Percentiles rank a stretch among this genome's conserved stretches.
phyloP scores from a whole-genome alignment of 768 basidiomycete species.

The Boletus bicolor region DNA sequence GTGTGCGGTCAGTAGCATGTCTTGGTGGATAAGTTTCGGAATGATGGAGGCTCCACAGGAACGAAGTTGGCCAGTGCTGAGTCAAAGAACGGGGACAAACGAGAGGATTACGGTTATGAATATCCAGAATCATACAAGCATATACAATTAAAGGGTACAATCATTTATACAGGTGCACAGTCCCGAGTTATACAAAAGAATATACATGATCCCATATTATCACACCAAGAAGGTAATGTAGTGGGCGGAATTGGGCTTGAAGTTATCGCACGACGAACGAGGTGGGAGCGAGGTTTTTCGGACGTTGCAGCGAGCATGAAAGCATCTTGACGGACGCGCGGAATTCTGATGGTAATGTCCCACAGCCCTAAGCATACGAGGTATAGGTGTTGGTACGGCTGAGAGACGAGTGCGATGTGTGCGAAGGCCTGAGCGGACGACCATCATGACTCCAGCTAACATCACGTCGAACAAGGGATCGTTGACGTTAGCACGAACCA shows the following conservation, averaged over 20 bases:
- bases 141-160: conserved; percentile 19
- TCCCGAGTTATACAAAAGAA: conserved; percentile 29
- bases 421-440: conserved; percentile 17
- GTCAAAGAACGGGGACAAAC: neutral
- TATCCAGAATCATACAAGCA: conserved; percentile 11
- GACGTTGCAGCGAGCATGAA: conserved; percentile 11
- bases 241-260: conserved; percentile 5
- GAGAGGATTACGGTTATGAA: neutral
- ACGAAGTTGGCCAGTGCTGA: neutral
- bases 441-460: conserved; percentile 31
- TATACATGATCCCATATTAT: conserved; percentile 32
- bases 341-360: conserved; percentile 2
- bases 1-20: neutral
- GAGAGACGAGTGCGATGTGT: conserved; percentile 12
- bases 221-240: conserved; percentile 19
- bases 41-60: neutral
- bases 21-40: neutral
- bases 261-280: conserved; percentile 20
- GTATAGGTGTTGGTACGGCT: conserved; percentile 17
- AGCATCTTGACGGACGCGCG: conserved; percentile 16
- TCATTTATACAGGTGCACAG: conserved; percentile 22
- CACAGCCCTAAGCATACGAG: conserved; percentile 20
- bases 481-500: neutral
- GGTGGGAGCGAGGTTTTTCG: conserved; percentile 6
- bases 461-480: conserved; percentile 3